phyloP scores from a whole-genome alignment of 257 asterid genomes.

The Salvia rosmarinus region DNA sequence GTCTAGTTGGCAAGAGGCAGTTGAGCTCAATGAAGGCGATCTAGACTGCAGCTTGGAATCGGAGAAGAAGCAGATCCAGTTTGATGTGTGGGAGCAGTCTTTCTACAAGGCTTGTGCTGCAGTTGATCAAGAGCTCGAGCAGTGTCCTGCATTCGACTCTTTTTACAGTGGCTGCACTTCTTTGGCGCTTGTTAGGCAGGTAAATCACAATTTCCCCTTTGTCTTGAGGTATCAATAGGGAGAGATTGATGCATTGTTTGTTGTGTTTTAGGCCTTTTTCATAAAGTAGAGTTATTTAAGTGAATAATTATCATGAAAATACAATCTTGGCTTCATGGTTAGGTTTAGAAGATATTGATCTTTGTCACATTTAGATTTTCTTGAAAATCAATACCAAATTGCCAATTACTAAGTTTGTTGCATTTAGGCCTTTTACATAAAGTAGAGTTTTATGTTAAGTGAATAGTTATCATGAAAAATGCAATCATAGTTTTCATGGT shows the following conservation, averaged over 20 bases:
- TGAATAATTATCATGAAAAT: not conserved
- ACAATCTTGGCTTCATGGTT: not conserved
- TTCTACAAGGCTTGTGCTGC: slow-evolving; percentile 61
- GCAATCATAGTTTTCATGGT: too few species aligned
- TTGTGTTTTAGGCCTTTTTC: not conserved
- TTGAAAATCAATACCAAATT: not conserved
- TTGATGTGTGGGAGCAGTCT: slow-evolving; percentile 68
- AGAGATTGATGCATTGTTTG: not conserved
- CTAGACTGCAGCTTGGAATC: slow-evolving; percentile 34
- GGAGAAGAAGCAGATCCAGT: slow-evolving; percentile 36
- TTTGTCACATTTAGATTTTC: not conserved
- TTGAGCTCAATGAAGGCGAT: slow-evolving; percentile 41
- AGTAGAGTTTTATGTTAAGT: too few species aligned
- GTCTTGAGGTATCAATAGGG: not conserved
- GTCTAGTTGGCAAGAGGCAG: slow-evolving; percentile 64
- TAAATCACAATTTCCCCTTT: slow-evolving; percentile 28
- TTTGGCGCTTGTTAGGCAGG: slow-evolving; percentile 69
- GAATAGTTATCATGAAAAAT: too few species aligned
- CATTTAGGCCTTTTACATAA: too few species aligned
- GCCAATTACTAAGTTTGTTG: not conserved
- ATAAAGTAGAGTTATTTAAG: not conserved
- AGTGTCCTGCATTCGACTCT: slow-evolving; percentile 55
- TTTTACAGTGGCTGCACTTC: slow-evolving; percentile 78
- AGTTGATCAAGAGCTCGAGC: slow-evolving; percentile 64
- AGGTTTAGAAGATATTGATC: not conserved